phyloP scores from a whole-genome alignment of 805 yeast species.

The Lipomyces yamadae region DNA sequence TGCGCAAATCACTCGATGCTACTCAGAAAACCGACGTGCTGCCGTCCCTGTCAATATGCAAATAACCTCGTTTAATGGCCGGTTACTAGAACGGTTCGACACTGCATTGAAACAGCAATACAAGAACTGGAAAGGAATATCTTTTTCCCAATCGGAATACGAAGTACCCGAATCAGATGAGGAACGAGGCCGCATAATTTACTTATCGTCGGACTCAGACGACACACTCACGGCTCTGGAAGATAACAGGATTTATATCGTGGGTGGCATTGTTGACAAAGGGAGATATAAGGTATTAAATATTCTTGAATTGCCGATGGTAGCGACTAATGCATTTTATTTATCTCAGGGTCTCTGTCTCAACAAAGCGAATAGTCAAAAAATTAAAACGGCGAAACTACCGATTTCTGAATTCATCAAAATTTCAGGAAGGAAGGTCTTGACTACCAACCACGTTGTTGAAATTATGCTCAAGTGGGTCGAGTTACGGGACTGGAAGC shows the following conservation, averaged over 20 bases:
- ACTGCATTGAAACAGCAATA: conserved; percentile 60
- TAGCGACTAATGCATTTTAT: background rate
- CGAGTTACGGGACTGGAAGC: conserved; percentile 79
- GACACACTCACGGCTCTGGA: conserved; percentile 66
- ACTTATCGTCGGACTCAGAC: conserved; percentile 86
- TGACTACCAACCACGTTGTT: conserved; percentile 95
- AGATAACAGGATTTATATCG: conserved; percentile 74
- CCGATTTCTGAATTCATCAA: conserved; percentile 87
- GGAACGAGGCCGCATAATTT: conserved; percentile 49
- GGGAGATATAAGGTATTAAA: conserved; percentile 56
- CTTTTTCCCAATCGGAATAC: conserved; percentile 52
- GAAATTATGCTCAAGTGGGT: conserved; percentile 82
- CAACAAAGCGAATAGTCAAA: conserved; percentile 75
- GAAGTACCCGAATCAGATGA: conserved; percentile 43
- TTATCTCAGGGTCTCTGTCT: conserved; percentile 67
- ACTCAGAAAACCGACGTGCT: conserved; percentile 74
- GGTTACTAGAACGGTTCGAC: conserved; percentile 71
- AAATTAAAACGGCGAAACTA: conserved; percentile 72
- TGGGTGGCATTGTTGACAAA: conserved; percentile 97
- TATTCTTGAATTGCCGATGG: background rate
- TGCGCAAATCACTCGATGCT: conserved; percentile 79
- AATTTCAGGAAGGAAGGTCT: conserved; percentile 81
- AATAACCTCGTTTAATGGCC: conserved; percentile 68
- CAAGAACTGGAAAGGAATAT: conserved; percentile 68
- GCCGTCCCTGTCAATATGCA: conserved; percentile 60